A percentile compares a stretch with the other conserved stretches of the same genome.
These are phyloP conservation scores for Tricholoma furcatifolium DNA, from an alignment of 768 basidiomycete genomes.

Conservation along the genomic window DNA sequence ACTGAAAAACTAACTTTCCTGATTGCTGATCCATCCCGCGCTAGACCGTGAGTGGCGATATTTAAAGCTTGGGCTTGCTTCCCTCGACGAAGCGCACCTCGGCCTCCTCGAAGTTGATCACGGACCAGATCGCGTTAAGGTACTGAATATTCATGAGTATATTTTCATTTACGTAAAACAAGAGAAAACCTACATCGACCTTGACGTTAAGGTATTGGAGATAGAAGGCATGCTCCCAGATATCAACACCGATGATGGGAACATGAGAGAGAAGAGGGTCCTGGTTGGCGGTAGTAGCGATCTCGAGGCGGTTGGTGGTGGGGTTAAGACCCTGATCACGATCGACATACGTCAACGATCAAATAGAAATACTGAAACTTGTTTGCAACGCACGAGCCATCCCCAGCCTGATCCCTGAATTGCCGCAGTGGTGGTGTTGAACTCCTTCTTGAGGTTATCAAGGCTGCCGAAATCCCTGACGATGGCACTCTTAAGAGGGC, in stretches of 20 bases:
- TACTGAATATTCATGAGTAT: conserved; percentile 46
- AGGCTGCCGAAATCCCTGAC: conserved; percentile 61
- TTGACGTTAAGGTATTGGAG: conserved; percentile 96
- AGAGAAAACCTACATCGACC: conserved; percentile 65
- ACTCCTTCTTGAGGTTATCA: conserved; percentile 72
- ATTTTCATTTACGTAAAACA: neutral
- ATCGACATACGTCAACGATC: neutral
- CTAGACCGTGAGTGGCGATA: too few species aligned
- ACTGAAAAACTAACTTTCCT: neutral
- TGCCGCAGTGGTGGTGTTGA: conserved; percentile 80
- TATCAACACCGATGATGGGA: conserved; percentile 89
- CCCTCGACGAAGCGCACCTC: conserved; percentile 45
- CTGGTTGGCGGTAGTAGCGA: conserved; percentile 93
- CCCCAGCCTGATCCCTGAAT: conserved; percentile 97
- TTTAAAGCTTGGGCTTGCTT: conserved; percentile 21
- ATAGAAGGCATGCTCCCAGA: conserved; percentile 98
- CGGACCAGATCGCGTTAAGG: conserved; percentile 86
- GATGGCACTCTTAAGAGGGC: conserved; percentile 69
- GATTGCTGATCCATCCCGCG: neutral
- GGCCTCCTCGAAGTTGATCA: conserved; percentile 89
- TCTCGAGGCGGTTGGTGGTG: conserved; percentile 69
- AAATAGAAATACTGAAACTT: neutral
- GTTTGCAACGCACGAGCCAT: conserved; percentile 73
- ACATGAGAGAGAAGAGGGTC: conserved; percentile 78
- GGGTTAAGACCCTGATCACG: conserved; percentile 67